Base-by-base conservation (phyloP, 768 basidiomycete genomes). In the Arthromyces matolae region DNA sequence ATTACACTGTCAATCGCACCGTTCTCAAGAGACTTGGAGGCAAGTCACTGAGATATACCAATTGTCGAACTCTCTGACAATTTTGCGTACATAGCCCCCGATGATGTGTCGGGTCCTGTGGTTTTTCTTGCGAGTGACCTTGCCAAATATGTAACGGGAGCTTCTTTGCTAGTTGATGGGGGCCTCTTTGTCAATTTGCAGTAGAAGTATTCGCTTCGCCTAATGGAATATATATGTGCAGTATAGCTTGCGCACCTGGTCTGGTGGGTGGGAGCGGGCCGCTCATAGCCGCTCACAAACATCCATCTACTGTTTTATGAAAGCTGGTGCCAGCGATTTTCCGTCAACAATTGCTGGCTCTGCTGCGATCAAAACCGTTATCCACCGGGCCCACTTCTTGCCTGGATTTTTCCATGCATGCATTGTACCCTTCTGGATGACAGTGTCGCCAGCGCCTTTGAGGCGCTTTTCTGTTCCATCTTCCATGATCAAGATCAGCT, bases 171-270 rank as follows among this genome's bases (percentile, higher is more conserved):
- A 5, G 84, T 85, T 0, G 86, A 88, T 60, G 87, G 86, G 2
- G 87, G 86, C 0, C 65, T 84, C 38, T 86, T 86, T 52, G 86
- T 87, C 36, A 86, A 86, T 56, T 69, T 89, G 42, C 86, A 88
- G 57, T 84, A 47, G 45, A n/a, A n/a, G n/a, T n/a, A n/a, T n/a
- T n/a, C n/a, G n/a, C n/a, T n/a, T n/a, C n/a, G n/a, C n/a, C n/a
- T n/a, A n/a, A n/a, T n/a, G n/a, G n/a, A n/a, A n/a, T n/a, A n/a
- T n/a, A n/a, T n/a, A n/a, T n/a, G n/a, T n/a, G n/a, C n/a, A n/a
- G n/a, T n/a, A n/a, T n/a, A n/a, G n/a, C n/a, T n/a, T n/a, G n/a
- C n/a, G n/a, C n/a, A n/a, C n/a, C n/a, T n/a, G n/a, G n/a, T n/a
- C n/a, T n/a, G n/a, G n/a, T n/a, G n/a, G n/a, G n/a, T n/a, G n/a